Evolutionary conservation across 306 rosid species (phyloP), one percentile per base, ranked within the genome.

Genomic region (Vicia faba): DNA sequence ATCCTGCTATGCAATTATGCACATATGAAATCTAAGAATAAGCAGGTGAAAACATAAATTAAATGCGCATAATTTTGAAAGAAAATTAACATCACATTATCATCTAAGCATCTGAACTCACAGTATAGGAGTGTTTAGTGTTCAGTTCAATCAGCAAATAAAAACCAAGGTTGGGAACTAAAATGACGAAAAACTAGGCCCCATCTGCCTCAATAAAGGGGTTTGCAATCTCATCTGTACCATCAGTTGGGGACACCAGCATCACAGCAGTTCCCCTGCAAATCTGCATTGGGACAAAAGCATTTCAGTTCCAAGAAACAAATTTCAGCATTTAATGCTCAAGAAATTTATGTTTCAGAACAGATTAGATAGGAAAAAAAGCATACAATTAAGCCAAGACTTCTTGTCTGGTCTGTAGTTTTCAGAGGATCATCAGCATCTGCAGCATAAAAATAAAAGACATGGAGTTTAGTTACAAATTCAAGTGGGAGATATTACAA

Each of bases 241-340:
- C 98, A 46, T 93, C 98, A 39, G 96, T 87, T 64, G 98, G 98
- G 23, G 98, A 93, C 73, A 93, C 98, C 11, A 93, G 97, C 98
- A 93, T 93, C 33, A 93, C 98, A 50, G 98, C 98, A 61, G 98
- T 93, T 81, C 98, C 98, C 79, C 98, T 86, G 58, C 98, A 93
- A 57, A 89, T 97, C 98, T 93, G 88, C 79, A 79, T 35, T 25
- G 59, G 16, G 53, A 70, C 29, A 69, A 64, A 65, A 65, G 4
- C 33, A 46, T 29, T 64, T 49, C 28, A 39, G 63, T 57, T 64
- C 16, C 48, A 61, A 36, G 5, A 36, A 19, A 59, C 1, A 8
- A 33, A 33, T 6, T 44, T 65, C 51, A 74, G 16, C 33, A 46
- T 28, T 38, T 49, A 39, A 67, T 48, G 39, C 9, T 13, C 38